Evolutionary conservation across 1,284 basidiomycete genomes (phyloP).

Genomic region (Ustilago hordei): DNA sequence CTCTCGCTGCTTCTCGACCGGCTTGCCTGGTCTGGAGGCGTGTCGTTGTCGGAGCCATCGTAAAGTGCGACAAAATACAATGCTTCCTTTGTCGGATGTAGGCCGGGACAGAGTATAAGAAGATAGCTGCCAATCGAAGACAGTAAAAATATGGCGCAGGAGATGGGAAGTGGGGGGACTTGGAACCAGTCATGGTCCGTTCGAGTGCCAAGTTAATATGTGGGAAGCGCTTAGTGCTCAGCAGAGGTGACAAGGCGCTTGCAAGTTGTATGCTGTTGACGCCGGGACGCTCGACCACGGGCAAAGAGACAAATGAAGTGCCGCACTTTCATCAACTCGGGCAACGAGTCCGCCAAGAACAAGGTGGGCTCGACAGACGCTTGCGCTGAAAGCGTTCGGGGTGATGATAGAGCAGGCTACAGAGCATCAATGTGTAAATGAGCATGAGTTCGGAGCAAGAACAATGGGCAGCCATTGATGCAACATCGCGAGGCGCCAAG

Average conservation of each 20-base stretch:
- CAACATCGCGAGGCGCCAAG: neutral
- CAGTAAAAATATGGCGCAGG: neutral
- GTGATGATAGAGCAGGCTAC: neutral
- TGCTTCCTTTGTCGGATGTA: too few relatives aligned
- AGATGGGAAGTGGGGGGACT: neutral
- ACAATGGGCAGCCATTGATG: slow-evolving; percentile 6
- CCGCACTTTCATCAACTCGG: neutral
- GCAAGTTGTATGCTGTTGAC: neutral
- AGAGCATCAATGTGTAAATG: neutral
- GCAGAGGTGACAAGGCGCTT: neutral
- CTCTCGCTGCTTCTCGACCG: neutral
- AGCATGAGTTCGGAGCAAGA: neutral
- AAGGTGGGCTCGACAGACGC: neutral
- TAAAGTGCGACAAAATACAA: neutral
- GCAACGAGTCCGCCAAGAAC: neutral
- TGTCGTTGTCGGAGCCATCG: neutral
- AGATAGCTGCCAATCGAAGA: neutral
- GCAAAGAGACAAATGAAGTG: slow-evolving; percentile 5
- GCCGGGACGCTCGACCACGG: neutral
- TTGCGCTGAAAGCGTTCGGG: neutral
- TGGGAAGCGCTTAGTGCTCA: neutral
- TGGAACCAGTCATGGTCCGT: neutral
- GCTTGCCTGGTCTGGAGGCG: neutral
- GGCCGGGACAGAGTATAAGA: too few relatives aligned
- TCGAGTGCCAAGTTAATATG: neutral